Conservation (phyloP, 2,329 filamentous ascomycete genomes). For the Geoglossum cookeanum region DNA sequence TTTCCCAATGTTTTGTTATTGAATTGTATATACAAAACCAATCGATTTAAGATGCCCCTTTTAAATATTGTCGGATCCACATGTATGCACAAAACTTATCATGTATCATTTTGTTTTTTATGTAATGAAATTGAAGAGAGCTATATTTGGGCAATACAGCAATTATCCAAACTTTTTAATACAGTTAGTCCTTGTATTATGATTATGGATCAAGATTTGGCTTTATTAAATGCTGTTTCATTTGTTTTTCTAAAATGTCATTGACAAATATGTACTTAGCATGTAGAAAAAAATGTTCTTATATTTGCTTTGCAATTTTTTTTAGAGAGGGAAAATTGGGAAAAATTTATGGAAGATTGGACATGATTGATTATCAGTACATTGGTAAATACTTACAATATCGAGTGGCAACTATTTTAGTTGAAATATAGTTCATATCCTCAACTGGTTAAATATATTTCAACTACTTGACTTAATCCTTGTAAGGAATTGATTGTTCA, state of each 20-base stretch:
- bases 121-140: neutral
- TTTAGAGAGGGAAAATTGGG: too few relatives aligned
- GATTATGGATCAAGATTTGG: neutral
- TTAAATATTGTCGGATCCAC: neutral
- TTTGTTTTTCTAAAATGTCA: neutral
- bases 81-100: neutral
- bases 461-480: too few relatives aligned
- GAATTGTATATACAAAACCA: neutral
- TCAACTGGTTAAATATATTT: too few relatives aligned
- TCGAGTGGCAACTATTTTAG: too few relatives aligned
- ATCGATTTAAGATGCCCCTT: neutral
- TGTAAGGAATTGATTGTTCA: too few relatives aligned
- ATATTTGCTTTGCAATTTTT: too few relatives aligned
- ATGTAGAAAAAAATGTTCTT: neutral
- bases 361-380: too few relatives aligned
- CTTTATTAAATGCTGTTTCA: neutral
- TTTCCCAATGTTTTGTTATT: neutral
- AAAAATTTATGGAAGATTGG: too few relatives aligned
- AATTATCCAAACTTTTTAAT: neutral
- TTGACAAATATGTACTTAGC: neutral
- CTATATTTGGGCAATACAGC: neutral
- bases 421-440: too few relatives aligned
- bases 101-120: neutral
- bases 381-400: too few relatives aligned
- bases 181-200: neutral